Percentiles rank a stretch among this genome's conserved stretches.
phyloP scores from a whole-genome alignment of 1,139 yeast species.

The Kodamaea fungicola region DNA sequence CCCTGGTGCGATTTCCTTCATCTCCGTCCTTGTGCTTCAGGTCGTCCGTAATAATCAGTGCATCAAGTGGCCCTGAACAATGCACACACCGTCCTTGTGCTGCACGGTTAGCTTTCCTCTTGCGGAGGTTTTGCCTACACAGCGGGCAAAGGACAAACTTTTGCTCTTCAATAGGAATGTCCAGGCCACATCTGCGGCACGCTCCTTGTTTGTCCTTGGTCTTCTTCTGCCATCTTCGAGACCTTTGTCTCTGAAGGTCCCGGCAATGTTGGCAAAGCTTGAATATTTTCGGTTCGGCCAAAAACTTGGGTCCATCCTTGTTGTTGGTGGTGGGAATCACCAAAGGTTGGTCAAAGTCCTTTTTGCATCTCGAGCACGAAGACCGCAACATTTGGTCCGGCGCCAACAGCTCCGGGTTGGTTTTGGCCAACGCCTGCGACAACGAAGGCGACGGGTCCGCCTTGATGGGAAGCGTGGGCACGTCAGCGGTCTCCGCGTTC shows the following conservation, averaged over 20 bases:
- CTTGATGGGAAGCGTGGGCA: conserved; percentile 8
- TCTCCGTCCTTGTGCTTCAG: conserved; percentile 6
- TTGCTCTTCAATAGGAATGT: conserved; percentile 47
- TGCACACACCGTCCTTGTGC: conserved; percentile 67
- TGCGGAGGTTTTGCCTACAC: conserved; percentile 53
- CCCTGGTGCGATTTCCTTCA: conserved; percentile 17
- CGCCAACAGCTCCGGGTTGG: conserved; percentile 8
- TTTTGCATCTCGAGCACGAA: conserved; percentile 57
- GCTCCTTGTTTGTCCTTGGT: conserved; percentile 60
- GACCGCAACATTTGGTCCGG: conserved; percentile 13
- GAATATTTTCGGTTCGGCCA: conserved; percentile 46
- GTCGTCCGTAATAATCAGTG: conserved; percentile 26
- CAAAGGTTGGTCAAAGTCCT: conserved; percentile 48
- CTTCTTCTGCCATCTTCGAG: conserved; percentile 61
- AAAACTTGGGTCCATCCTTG: conserved; percentile 21
- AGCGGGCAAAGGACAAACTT: conserved; percentile 57
- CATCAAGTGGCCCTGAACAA: conserved; percentile 59
- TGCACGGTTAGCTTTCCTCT: conserved; percentile 55
- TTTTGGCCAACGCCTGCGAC: conserved; percentile 8
- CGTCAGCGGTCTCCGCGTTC: conserved; percentile 8
- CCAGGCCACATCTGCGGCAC: conserved; percentile 60
- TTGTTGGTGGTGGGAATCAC: conserved; percentile 32
- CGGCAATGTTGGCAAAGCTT: conserved; percentile 64
- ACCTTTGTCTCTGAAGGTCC: conserved; percentile 57
- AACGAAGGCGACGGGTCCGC: conserved; percentile 11